Evolutionary conservation across 2,329 filamentous ascomycete species (phyloP), one percentile per base, ranked within the genome.

Genomic region (Didymella segeticola): DNA sequence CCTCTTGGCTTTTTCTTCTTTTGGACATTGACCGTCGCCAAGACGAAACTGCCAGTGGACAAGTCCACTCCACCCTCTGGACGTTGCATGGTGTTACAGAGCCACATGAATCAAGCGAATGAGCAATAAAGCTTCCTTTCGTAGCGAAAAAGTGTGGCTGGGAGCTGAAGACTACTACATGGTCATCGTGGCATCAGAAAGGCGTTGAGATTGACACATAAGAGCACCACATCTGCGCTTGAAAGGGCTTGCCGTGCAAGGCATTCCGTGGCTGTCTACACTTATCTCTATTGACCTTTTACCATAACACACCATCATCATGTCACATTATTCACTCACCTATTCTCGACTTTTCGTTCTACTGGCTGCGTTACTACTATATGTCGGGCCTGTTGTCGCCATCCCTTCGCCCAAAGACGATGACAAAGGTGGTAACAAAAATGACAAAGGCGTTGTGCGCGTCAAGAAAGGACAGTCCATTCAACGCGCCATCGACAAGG

Each of bases 391-490:
- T 31, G 41, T 15, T 2, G 4, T 17, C 14, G 31, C 41, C 3
- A 10, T 25, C n/a, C 19, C 41, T 25, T 43, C 27, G 7, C 5
- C 29, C 14, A 43, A 43, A 23, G 15, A 43, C 19, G 17, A 33
- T 20, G 7, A 19, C 19, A 43, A 43, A 29, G 27, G 15, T 12
- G 8, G 23, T 9, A 42, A 42, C 8, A 42, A 47, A 23, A 15
- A 43, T 11, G 17, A 27, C 5, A 52, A 55, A 20, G 43, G 29
- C 37, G 38, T 47, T 22, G 54, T 46, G 26, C 47, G 34, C 11
- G 58, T 58, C 31, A 50, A 39, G 19, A 14, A 25, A 4, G 19
- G 33, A 19, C 38, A 58, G 43, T 58, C 51, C 7, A 61, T 61
- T 6, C 55, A 61, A 33, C 29, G 41, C 1, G 51, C 54, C 15